Conservation (phyloP, 2,329 filamentous ascomycete genomes). For the Hortaea werneckii region DNA sequence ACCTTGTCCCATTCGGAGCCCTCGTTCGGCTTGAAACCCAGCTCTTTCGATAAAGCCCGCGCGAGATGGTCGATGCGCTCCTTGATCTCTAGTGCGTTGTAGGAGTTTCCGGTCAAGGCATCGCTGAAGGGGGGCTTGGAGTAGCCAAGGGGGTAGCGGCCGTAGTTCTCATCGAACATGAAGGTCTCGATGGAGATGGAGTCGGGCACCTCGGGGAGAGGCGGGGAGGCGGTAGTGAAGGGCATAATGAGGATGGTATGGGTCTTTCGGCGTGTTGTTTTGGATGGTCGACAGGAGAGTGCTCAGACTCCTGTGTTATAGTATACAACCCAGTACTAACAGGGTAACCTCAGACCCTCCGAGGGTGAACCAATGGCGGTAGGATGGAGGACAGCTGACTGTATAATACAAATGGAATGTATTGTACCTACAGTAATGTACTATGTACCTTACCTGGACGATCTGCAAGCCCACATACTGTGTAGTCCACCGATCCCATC, state of each 20-base stretch:
- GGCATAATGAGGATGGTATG: constrained; percentile 26
- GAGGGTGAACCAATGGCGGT: too few relatives aligned
- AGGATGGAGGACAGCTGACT: too few relatives aligned
- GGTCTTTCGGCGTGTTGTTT: background rate
- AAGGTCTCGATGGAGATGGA: constrained; percentile 66
- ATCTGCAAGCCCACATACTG: too few relatives aligned
- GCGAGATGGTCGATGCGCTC: constrained; percentile 58
- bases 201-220: constrained; percentile 60
- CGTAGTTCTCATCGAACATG: constrained; percentile 62
- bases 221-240: constrained; percentile 47
- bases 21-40: constrained; percentile 59
- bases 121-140: constrained; percentile 67
- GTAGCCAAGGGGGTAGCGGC: constrained; percentile 51
- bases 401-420: too few relatives aligned
- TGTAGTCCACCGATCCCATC: too few relatives aligned
- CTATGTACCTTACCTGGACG: too few relatives aligned
- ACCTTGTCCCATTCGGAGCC: constrained; percentile 77
- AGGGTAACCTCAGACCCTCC: too few relatives aligned
- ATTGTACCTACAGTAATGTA: too few relatives aligned
- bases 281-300: background rate
- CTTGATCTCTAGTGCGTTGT: constrained; percentile 52
- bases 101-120: constrained; percentile 54
- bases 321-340: too few relatives aligned
- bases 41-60: constrained; percentile 57
- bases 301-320: background rate